phyloP scores from a whole-genome alignment of 352 stramenopile genomes.

The Aphanomyces stellatus region DNA sequence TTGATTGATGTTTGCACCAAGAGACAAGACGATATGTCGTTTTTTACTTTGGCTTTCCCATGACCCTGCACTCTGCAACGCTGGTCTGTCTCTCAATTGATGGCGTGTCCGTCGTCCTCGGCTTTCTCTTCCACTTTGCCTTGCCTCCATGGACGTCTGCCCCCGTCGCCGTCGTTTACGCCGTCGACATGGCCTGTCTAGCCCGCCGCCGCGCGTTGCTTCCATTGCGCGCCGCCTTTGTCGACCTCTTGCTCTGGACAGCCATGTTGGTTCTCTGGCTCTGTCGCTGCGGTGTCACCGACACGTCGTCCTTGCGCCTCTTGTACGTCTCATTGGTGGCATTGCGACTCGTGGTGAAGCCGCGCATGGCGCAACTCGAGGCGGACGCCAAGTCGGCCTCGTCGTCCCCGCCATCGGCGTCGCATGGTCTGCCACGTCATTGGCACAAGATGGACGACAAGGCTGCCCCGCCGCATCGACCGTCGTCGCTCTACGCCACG shows the following conservation, averaged over 20 bases:
- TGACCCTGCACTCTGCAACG: too few relatives aligned
- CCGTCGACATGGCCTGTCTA: background rate
- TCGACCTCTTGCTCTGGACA: background rate
- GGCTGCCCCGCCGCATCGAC: too few relatives aligned
- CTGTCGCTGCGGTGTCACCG: background rate
- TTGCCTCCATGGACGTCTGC: background rate
- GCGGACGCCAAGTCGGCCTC: too few relatives aligned
- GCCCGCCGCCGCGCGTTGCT: background rate
- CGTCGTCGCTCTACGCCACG: slow-evolving; percentile 56
- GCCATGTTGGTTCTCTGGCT: background rate
- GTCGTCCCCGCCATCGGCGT: too few relatives aligned
- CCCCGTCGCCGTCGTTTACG: background rate
- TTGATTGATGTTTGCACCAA: too few relatives aligned
- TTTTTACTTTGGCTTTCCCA: too few relatives aligned
- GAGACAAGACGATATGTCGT: too few relatives aligned
- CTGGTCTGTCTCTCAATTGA: too few relatives aligned
- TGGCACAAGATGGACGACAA: too few relatives aligned
- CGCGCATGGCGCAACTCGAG: too few relatives aligned
- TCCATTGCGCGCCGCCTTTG: background rate
- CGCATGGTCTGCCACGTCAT: slow-evolving; percentile 69
- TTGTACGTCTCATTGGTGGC: slow-evolving; percentile 53
- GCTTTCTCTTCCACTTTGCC: background rate
- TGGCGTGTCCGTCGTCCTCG: background rate
- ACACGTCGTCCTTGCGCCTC: background rate
- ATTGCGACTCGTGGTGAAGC: slow-evolving; percentile 73